phyloP scores from a whole-genome alignment of 805 yeast species.

The Saturnispora sekii region DNA sequence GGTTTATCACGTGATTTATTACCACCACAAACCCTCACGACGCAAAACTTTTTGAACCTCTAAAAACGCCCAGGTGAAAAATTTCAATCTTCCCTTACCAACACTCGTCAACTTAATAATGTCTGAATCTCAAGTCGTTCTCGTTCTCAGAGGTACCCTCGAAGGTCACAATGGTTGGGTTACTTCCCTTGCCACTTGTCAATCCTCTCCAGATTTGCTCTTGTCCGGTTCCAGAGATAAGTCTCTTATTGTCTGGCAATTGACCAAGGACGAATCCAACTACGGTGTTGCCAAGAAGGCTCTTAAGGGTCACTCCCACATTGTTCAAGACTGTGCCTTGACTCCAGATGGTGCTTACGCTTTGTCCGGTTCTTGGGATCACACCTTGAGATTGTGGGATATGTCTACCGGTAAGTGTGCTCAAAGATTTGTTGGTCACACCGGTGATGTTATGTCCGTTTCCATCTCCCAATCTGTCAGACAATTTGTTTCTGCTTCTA shows the following conservation, averaged over 20 bases:
- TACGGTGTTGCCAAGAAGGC: constrained; percentile 98
- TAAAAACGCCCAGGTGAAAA: neutral
- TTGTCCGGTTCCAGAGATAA: constrained; percentile 99
- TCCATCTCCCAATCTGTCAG: constrained; percentile 94
- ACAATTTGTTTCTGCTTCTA: constrained; percentile 97
- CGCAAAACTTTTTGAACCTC: constrained; percentile 3
- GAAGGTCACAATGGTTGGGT: constrained; percentile 97
- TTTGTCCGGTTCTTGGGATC: constrained; percentile 99
- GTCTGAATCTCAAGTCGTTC: constrained; percentile 82
- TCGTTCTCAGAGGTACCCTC: constrained; percentile 99
- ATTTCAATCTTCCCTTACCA: neutral
- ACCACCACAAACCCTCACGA: neutral
- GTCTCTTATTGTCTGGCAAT: constrained; percentile 96
- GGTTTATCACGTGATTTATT: neutral
- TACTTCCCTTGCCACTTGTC: constrained; percentile 95
- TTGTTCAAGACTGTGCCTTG: constrained; percentile 94
- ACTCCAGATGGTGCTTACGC: constrained; percentile 98
- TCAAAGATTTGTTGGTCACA: constrained; percentile 97
- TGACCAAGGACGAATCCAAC: constrained; percentile 89
- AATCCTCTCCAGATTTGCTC: constrained; percentile 95
- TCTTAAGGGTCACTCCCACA: constrained; percentile 98
- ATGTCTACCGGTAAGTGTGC: constrained; percentile 87
- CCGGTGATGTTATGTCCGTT: constrained; percentile 93
- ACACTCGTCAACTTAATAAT: constrained; percentile 23
- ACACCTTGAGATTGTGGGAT: constrained; percentile 98